Percentiles rank a stretch among this genome's conserved stretches.
Evolutionary conservation across 2,329 filamentous ascomycete genomes (phyloP).

Genomic region (Talaromyces sp.): DNA sequence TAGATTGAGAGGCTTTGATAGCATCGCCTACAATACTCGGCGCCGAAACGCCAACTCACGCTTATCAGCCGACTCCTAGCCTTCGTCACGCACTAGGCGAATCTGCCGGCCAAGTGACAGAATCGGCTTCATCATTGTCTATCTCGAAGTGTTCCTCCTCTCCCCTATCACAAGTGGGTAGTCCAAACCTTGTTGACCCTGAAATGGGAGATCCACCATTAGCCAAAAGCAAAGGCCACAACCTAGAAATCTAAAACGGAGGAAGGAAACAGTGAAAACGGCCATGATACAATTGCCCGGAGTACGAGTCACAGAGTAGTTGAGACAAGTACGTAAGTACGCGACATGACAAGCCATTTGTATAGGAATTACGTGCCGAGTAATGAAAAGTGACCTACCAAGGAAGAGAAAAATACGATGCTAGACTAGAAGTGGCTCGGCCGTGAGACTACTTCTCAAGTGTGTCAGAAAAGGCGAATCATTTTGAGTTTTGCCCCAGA

Average conservation of each 20-base stretch:
- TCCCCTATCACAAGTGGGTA: neutral
- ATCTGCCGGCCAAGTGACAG: neutral
- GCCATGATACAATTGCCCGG: neutral
- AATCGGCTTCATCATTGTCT: neutral
- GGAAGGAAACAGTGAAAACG: neutral
- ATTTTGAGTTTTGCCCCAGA: slow-evolving; percentile 9
- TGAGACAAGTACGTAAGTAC: neutral
- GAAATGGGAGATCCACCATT: neutral
- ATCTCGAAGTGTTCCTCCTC: neutral
- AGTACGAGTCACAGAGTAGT: neutral
- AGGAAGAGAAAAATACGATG: neutral
- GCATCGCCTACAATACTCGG: neutral
- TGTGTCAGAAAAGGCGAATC: neutral
- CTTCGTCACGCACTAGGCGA: neutral
- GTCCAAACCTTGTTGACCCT: slow-evolving; percentile 5
- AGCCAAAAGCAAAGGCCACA: slow-evolving; percentile 7
- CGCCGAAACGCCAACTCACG: neutral
- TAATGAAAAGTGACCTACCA: neutral
- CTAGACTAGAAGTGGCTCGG: neutral
- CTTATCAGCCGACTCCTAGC: neutral
- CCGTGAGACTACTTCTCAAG: neutral
- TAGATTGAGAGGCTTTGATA: neutral
- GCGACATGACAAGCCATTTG: neutral
- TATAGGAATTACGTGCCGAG: neutral
- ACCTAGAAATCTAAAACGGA: slow-evolving; percentile 3